Conservation (phyloP, 306 rosid genomes). For the Boehmeria nivea region DNA sequence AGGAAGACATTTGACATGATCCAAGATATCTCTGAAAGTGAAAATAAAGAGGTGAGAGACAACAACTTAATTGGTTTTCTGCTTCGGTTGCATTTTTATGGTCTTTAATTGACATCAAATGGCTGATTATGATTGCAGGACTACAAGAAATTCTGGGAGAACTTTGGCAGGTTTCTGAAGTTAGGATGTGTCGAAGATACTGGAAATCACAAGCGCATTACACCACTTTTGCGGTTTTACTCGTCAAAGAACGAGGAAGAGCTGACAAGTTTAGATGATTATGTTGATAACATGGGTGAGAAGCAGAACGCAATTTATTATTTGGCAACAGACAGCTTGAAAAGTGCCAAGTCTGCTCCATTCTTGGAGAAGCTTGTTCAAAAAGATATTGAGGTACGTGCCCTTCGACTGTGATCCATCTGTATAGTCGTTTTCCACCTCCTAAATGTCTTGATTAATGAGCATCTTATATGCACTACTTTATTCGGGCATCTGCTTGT, state of each 20-base stretch:
- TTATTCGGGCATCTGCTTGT: too few relatives aligned
- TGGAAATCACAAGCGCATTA: constrained; percentile 95
- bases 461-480: neutral
- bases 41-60: constrained; percentile 74
- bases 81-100: constrained; percentile 4
- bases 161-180: constrained; percentile 88
- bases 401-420: too few relatives aligned
- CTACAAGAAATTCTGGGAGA: constrained; percentile 98
- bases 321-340: constrained; percentile 94
- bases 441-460: too few relatives aligned
- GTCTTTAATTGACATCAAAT: neutral
- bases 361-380: constrained; percentile 90
- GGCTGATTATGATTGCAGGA: constrained; percentile 9
- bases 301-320: constrained; percentile 89
- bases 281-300: constrained; percentile 92
- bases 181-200: constrained; percentile 88
- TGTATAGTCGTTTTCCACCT: neutral
- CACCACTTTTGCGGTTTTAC: constrained; percentile 82
- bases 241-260: constrained; percentile 93
- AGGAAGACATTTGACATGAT: constrained; percentile 97
- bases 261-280: constrained; percentile 81
- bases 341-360: constrained; percentile 94
- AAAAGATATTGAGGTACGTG: constrained; percentile 94
- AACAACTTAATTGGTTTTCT: neutral
- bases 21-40: constrained; percentile 86